A percentile compares a stretch with the other conserved stretches of the same genome.
Conservation (phyloP, 768 basidiomycete species). For the Hydnomerulius pinastri region DNA sequence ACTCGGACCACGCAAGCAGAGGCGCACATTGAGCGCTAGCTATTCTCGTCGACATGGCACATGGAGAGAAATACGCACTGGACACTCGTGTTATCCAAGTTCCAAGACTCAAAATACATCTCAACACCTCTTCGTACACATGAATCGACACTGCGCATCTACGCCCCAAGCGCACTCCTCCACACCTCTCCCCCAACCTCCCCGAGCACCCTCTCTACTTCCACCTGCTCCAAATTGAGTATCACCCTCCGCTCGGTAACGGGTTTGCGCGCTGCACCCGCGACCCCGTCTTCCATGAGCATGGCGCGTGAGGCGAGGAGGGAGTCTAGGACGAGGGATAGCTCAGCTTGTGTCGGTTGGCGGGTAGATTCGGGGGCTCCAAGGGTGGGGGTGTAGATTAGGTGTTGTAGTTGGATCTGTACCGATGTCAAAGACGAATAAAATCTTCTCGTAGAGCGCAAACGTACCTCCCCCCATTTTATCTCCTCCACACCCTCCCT, state of each 20-base stretch:
- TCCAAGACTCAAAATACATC: no score
- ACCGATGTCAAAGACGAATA: background rate
- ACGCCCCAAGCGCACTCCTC: constrained; percentile 56
- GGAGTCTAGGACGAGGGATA: constrained; percentile 70
- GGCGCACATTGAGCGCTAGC: no score
- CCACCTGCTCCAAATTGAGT: constrained; percentile 80
- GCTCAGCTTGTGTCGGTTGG: constrained; percentile 62
- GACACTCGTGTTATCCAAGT: no score
- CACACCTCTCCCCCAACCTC: constrained; percentile 74
- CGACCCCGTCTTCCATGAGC: constrained; percentile 64
- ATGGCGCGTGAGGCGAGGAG: constrained; percentile 78
- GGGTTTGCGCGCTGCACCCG: constrained; percentile 53
- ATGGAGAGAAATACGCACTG: no score
- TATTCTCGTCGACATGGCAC: no score
- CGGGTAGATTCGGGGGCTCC: constrained; percentile 57
- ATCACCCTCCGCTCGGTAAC: constrained; percentile 70
- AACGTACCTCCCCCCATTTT: constrained; percentile 74
- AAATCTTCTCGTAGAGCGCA: background rate
- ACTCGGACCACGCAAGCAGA: no score
- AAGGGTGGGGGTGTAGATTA: constrained; percentile 67
- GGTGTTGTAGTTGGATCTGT: constrained; percentile 77
- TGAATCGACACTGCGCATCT: no score
- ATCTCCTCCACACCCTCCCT: constrained; percentile 88
- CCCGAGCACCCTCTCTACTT: constrained; percentile 83
- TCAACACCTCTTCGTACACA: no score